Conservation (phyloP, 2,329 filamentous ascomycete genomes). For the Pyrenochaeta sp. region DNA sequence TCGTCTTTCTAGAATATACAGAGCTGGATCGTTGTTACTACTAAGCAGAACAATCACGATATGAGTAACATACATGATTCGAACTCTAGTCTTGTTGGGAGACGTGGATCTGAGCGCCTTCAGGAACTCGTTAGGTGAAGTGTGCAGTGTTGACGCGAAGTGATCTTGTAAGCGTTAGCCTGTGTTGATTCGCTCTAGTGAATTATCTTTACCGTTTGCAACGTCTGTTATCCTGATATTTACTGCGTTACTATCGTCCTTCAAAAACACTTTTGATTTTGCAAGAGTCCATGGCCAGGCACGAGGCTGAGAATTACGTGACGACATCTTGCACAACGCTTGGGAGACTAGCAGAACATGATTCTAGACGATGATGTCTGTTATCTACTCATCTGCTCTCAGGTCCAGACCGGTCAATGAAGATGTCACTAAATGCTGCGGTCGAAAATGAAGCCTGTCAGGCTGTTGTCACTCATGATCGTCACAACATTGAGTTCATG, state of each 20-base stretch:
- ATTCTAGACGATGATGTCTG: background rate
- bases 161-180: background rate
- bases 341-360: background rate
- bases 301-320: background rate
- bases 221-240: background rate
- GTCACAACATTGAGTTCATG: background rate
- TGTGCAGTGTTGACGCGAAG: background rate
- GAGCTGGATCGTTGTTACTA: slow-evolving; percentile 1
- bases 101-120: background rate
- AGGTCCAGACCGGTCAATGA: background rate
- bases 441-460: background rate
- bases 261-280: background rate
- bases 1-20: slow-evolving; percentile 3
- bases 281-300: background rate
- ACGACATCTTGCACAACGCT: background rate
- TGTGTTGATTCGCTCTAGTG: background rate
- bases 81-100: background rate
- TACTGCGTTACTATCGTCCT: background rate
- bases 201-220: background rate
- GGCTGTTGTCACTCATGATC: background rate
- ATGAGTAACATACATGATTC: background rate
- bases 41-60: background rate
- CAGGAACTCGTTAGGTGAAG: background rate
- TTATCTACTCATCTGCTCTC: background rate
- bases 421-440: background rate